These are phyloP conservation scores for Fraxinus nigra DNA, from an alignment of 305 asterid genomes.

Conservation along the genomic window DNA sequence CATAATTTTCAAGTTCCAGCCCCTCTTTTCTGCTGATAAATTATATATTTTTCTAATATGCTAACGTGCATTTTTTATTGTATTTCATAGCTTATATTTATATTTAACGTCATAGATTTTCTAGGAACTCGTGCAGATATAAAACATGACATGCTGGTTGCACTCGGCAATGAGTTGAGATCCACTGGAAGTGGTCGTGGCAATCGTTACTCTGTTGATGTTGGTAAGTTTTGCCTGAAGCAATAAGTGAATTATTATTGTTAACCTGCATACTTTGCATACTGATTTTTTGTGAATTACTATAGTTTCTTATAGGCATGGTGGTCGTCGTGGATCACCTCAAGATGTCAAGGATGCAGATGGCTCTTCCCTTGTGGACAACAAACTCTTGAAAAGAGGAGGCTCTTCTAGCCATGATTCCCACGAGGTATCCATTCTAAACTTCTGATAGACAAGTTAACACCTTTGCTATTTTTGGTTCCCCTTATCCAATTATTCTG, in stretches of 20 bases:
- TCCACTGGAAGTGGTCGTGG: slow-evolving; percentile 54
- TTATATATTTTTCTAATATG: not conserved
- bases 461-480: slow-evolving; percentile 19
- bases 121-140: slow-evolving; percentile 54
- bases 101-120: slow-evolving; percentile 10
- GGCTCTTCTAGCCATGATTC: slow-evolving; percentile 48
- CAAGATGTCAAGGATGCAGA: slow-evolving; percentile 54
- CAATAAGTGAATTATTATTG: slow-evolving; percentile 5
- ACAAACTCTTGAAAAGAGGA: slow-evolving; percentile 54
- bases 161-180: slow-evolving; percentile 56
- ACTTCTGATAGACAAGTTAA: not conserved
- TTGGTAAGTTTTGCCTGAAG: slow-evolving; percentile 47
- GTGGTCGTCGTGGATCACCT: slow-evolving; percentile 65
- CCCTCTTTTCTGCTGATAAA: not conserved
- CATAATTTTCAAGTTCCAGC: slow-evolving; percentile 15
- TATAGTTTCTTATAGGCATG: slow-evolving; percentile 63
- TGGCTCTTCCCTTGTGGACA: slow-evolving; percentile 55
- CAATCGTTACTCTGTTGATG: slow-evolving; percentile 53
- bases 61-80: not conserved
- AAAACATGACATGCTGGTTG: slow-evolving; percentile 40
- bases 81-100: slow-evolving; percentile 2
- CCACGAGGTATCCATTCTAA: slow-evolving; percentile 48
- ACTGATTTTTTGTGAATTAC: slow-evolving; percentile 24
- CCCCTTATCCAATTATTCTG: slow-evolving; percentile 7
- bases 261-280: slow-evolving; percentile 4